These are phyloP conservation scores for Polygonum aviculare DNA, from an alignment of 148 eudicot genomes.

Conservation along the genomic window DNA sequence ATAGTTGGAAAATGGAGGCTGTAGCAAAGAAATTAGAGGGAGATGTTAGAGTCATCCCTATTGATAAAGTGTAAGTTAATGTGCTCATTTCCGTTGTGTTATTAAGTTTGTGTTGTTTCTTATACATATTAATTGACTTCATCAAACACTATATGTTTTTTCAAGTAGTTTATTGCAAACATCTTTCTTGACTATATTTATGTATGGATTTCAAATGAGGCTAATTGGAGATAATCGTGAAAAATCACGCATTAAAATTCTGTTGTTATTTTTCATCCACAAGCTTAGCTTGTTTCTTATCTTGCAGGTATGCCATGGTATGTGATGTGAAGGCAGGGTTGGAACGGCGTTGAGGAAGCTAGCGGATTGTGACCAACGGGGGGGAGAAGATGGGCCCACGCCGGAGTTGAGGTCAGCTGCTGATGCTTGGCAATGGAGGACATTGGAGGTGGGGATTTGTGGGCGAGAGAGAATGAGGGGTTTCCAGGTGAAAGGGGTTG, in stretches of 20 bases:
- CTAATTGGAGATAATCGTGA: background rate
- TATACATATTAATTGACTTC: background rate
- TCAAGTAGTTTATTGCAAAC: background rate
- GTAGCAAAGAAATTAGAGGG: constrained; percentile 57
- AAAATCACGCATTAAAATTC: background rate
- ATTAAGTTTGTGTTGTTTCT: background rate
- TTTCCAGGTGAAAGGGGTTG: constrained; percentile 6
- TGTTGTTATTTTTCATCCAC: background rate
- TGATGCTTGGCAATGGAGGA: constrained; percentile 34
- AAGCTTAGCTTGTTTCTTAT: background rate
- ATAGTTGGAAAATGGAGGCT: constrained; percentile 79
- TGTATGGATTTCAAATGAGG: background rate
- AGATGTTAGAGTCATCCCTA: constrained; percentile 94
- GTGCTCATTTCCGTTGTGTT: constrained; percentile 13
- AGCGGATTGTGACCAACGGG: constrained; percentile 37
- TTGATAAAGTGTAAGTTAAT: constrained; percentile 63
- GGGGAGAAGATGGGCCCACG: no score
- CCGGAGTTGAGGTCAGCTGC: constrained; percentile 36
- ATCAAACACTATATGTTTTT: background rate
- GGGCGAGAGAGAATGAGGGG: constrained; percentile 25
- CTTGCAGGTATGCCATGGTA: constrained; percentile 64
- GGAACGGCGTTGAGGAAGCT: constrained; percentile 21
- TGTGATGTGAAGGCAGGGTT: constrained; percentile 84
- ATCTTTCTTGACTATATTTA: background rate
- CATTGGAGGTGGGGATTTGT: constrained; percentile 10